Conservation (phyloP, 345 rosid species). For the Eucalyptus decipiens region DNA sequence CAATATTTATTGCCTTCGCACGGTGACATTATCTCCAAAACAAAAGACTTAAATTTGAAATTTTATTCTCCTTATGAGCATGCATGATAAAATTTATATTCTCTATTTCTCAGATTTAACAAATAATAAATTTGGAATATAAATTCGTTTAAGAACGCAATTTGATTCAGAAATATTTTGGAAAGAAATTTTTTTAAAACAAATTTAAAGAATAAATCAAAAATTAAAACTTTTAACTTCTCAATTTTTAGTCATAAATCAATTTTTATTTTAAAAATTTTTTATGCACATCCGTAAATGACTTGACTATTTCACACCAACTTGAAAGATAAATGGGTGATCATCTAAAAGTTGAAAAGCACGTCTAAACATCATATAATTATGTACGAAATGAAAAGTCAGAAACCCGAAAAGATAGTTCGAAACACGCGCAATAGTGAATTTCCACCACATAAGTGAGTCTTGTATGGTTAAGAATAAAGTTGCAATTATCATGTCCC, state of each 20-base stretch:
- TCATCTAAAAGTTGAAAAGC: background rate
- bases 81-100: rapidly evolving
- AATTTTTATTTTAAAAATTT: rapidly evolving
- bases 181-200: no score
- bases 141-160: rapidly evolving
- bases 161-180: no score
- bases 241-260: rapidly evolving
- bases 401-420: background rate
- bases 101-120: rapidly evolving
- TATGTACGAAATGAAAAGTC: background rate
- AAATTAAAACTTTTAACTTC: rapidly evolving
- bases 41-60: background rate
- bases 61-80: rapidly evolving
- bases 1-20: background rate
- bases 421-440: background rate
- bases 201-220: no score
- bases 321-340: background rate
- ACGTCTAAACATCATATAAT: background rate
- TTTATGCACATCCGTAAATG: rapidly evolving
- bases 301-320: background rate
- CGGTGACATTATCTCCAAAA: background rate
- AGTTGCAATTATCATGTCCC: background rate
- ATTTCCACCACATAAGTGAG: background rate
- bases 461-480: no score
- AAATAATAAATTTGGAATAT: rapidly evolving